Evolutionary conservation across 257 asterid species (phyloP).

Genomic region (Capsicum rhomboideum): DNA sequence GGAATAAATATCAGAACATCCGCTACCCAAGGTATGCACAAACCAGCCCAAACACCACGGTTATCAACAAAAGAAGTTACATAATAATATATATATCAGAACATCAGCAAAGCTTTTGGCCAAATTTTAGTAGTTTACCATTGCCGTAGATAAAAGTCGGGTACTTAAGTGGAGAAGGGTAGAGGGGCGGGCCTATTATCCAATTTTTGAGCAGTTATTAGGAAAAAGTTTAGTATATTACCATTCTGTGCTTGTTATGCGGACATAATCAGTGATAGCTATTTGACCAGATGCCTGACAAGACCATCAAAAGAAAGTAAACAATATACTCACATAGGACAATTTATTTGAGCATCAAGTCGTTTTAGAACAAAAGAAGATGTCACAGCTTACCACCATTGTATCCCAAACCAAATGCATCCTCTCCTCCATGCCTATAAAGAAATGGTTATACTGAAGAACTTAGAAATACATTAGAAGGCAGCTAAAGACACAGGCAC

Average conservation of each 20-base stretch:
- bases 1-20: not conserved
- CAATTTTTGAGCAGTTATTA: not conserved
- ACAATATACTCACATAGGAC: not conserved
- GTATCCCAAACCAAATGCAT: slow-evolving; percentile 96
- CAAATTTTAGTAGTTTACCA: not conserved
- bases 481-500: not conserved
- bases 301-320: slow-evolving; percentile 1
- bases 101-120: not conserved
- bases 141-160: not conserved
- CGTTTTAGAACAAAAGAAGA: not conserved
- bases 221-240: not conserved
- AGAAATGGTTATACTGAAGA: not conserved
- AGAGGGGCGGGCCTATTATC: not conserved
- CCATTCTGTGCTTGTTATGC: slow-evolving; percentile 91
- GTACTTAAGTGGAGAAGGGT: not conserved
- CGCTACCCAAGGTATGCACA: not conserved
- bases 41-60: not conserved
- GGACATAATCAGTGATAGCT: slow-evolving; percentile 72
- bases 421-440: slow-evolving; percentile 88
- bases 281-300: slow-evolving; percentile 74
- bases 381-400: slow-evolving; percentile 69
- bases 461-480: not conserved
- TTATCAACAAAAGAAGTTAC: not conserved
- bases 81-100: not conserved
- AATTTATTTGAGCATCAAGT: not conserved